Evolutionary conservation across 805 yeast genomes (phyloP), one percentile per base, ranked within the genome.

Genomic region (Candida bentonensis): DNA sequence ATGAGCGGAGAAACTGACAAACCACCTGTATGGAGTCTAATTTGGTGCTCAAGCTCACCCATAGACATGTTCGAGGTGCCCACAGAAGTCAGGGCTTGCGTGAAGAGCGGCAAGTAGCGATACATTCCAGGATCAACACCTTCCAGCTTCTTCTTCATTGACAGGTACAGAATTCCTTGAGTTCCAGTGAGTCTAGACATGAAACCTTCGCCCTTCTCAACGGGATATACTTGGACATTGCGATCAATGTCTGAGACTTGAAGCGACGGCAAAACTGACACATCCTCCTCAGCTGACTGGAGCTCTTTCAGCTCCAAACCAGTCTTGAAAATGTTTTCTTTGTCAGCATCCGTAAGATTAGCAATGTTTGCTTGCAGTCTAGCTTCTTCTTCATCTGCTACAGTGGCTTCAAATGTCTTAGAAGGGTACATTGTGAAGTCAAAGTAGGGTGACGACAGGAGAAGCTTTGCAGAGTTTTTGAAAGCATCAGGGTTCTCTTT

Each of bases 21-120:
- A 0, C 96, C 96, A 22, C 97, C 97, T 0, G 97, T 87, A 45
- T 72, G 69, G 42, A 79, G 66, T 56, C 81, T 84, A 52, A 92
- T 87, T 40, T 79, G 77, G 51, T 88, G 87, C 56, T 89, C 97
- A 46, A 92, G 71, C 28, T 79, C 81, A 21, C 85, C 82, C 73
- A 84, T 84, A 0, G 80, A 58, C 47, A 80, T 78, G 5, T 61
- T 55, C 4, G 66, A 58, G 1, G 98, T 89, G n/a, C 98, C 98
- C 49, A 92, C 68, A 57, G 79, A 85, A 2, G 94, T 82, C 48
- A 92, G 65, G 41, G 94, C 81, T 23, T 79, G 82, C 7, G 81
- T 67, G 63, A 83, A 92, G 40, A 92, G 59, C 0, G 95, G 83
- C 48, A 92, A 59, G 51, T 74, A 87, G 28, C 80, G 78, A 44